A percentile compares a stretch with the other conserved stretches of the same genome.
Conservation (phyloP, 805 yeast species). For the Sugiyamaella lignohabitans region DNA sequence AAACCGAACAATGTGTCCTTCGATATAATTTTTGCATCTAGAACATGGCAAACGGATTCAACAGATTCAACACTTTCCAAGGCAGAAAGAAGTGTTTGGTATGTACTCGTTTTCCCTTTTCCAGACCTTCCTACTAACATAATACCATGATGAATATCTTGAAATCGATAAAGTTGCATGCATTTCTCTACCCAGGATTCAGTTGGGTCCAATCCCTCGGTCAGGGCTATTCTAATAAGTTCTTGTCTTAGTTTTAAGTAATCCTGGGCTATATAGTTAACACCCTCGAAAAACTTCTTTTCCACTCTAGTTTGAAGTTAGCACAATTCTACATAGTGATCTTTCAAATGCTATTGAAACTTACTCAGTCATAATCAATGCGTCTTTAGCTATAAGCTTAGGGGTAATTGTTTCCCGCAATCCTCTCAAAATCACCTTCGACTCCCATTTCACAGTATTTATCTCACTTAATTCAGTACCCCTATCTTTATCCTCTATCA, state of each 20-base stretch:
- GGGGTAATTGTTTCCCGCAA: slow-evolving; percentile 63
- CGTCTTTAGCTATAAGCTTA: slow-evolving; percentile 52
- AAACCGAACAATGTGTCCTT: slow-evolving; percentile 65
- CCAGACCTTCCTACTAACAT: slow-evolving; percentile 77
- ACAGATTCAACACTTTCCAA: slow-evolving; percentile 32
- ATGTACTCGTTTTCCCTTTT: slow-evolving; percentile 59
- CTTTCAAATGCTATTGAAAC: slow-evolving; percentile 3
- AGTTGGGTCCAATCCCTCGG: slow-evolving; percentile 32
- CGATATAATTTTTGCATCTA: slow-evolving; percentile 71
- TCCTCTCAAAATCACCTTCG: slow-evolving; percentile 41
- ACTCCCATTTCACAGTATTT: slow-evolving; percentile 3
- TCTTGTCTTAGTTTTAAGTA: slow-evolving; percentile 26
- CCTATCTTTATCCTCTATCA: not conserved
- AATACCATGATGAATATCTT: slow-evolving; percentile 62
- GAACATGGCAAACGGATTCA: slow-evolving; percentile 38
- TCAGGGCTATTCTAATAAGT: slow-evolving; percentile 25
- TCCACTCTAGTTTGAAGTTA: slow-evolving; percentile 18
- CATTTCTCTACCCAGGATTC: slow-evolving; percentile 48
- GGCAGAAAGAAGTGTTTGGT: slow-evolving; percentile 45
- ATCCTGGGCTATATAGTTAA: slow-evolving; percentile 21
- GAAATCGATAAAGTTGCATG: slow-evolving; percentile 56
- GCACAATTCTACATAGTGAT: not conserved
- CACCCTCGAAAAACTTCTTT: slow-evolving; percentile 17
- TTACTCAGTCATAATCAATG: slow-evolving; percentile 31
- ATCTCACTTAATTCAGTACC: not conserved